phyloP scores from a whole-genome alignment of 225 moss, liverwort and hornwort species.

The Rhytidiadelphus loreus region DNA sequence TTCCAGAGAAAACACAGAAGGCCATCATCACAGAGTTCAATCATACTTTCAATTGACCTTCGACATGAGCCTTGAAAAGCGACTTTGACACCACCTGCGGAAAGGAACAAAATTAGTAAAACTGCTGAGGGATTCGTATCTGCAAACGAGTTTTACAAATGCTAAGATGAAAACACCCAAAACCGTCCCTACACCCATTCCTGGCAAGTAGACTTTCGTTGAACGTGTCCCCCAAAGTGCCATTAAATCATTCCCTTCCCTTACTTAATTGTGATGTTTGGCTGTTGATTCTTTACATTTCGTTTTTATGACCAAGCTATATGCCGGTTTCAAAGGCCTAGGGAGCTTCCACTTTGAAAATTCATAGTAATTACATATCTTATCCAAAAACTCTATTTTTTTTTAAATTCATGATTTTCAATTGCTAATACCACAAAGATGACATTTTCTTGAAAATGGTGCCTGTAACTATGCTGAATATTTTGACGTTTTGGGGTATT shows the following conservation, averaged over 20 bases:
- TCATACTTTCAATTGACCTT: constrained; percentile 82
- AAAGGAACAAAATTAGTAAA: background rate
- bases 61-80: constrained; percentile 86
- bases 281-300: too few species aligned
- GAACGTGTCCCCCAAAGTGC: background rate
- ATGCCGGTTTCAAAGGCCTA: background rate
- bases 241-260: background rate
- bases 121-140: background rate
- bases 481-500: background rate
- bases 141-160: background rate
- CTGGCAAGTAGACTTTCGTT: background rate
- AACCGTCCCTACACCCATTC: background rate
- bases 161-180: background rate
- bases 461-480: background rate
- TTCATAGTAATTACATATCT: background rate
- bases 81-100: constrained; percentile 81
- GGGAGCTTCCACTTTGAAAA: background rate
- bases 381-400: background rate
- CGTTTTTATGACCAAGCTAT: background rate
- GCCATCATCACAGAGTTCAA: background rate
- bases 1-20: background rate
- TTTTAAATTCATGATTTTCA: background rate
- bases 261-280: background rate
- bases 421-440: background rate
- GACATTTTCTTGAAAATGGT: background rate